These are phyloP conservation scores for Coemansia sp. DNA, from an alignment of 192 early-diverging fungal genomes.

Conservation along the genomic window DNA sequence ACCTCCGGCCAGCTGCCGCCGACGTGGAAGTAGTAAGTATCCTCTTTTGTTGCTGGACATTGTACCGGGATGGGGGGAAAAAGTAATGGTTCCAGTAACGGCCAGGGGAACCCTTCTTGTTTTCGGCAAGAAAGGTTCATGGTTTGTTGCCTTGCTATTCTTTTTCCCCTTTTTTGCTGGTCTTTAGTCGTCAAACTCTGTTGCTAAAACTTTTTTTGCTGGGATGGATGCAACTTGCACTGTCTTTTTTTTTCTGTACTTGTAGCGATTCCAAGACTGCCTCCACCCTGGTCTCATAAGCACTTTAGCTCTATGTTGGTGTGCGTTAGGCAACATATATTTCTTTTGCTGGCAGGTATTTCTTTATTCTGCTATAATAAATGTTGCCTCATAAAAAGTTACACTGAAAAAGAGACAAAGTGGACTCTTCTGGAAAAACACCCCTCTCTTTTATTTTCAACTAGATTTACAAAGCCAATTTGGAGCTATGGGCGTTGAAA, in stretches of 20 bases:
- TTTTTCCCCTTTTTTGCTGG: conserved; percentile 39
- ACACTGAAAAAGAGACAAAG: too few relatives aligned
- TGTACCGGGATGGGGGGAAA: conserved; percentile 29
- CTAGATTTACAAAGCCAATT: neutral
- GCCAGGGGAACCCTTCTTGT: neutral
- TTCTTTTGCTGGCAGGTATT: too few relatives aligned
- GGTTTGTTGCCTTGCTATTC: neutral
- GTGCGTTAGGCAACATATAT: too few relatives aligned
- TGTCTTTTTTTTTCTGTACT: neutral
- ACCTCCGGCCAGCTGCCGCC: conserved; percentile 92
- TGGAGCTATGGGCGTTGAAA: conserved; percentile 26
- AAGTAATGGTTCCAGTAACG: neutral
- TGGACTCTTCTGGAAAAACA: too few relatives aligned
- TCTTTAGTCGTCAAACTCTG: conserved; percentile 41
- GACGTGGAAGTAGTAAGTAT: conserved; percentile 97
- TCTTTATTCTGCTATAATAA: too few relatives aligned
- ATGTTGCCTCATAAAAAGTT: too few relatives aligned
- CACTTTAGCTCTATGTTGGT: neutral
- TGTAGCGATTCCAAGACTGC: conserved; percentile 64
- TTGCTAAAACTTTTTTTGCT: too few relatives aligned
- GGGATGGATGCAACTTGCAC: too few relatives aligned
- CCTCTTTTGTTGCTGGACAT: conserved; percentile 26
- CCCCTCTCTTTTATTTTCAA: too few relatives aligned
- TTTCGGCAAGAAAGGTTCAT: neutral
- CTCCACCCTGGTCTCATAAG: conserved; percentile 79